Conservation (phyloP, 2,329 filamentous ascomycete species). For the Teratosphaeria pseudoeucalypti region DNA sequence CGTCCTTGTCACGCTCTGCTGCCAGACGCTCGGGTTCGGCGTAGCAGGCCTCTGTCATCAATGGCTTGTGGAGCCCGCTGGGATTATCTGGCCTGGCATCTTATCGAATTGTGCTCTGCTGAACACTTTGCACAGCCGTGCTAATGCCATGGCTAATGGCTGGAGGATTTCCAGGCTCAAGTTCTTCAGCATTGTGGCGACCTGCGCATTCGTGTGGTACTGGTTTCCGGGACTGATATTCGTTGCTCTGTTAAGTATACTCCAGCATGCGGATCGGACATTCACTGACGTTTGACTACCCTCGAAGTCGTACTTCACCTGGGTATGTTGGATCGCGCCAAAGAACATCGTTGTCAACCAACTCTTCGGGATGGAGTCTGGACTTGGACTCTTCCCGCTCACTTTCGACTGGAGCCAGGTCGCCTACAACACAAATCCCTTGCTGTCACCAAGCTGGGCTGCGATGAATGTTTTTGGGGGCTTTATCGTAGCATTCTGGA, state of each 20-base stretch:
- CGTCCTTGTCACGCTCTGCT: conserved; percentile 71
- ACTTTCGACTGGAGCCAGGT: conserved; percentile 91
- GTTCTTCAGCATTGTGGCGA: conserved; percentile 70
- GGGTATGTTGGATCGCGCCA: conserved; percentile 80
- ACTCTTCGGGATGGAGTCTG: conserved; percentile 77
- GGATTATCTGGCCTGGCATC: conserved; percentile 87
- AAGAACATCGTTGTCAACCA: conserved; percentile 80
- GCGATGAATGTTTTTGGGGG: conserved; percentile 34
- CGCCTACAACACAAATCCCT: conserved; percentile 69
- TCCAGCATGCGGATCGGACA: background rate
- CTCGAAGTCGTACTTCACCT: conserved; percentile 66
- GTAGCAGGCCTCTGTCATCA: conserved; percentile 73
- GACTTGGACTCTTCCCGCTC: conserved; percentile 69
- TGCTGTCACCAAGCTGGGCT: conserved; percentile 29
- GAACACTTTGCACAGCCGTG: conserved; percentile 63
- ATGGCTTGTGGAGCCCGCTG: conserved; percentile 72
- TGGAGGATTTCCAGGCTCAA: conserved; percentile 63
- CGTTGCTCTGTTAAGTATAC: conserved; percentile 48
- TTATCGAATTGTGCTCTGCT: conserved; percentile 87
- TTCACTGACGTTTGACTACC: background rate
- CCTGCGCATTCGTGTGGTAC: conserved; percentile 66
- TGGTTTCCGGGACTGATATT: conserved; percentile 70
- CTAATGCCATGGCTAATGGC: conserved; percentile 63
- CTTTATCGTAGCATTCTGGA: conserved; percentile 35
- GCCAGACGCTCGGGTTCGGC: conserved; percentile 76